These are phyloP conservation scores for Syzygium malaccense DNA, from an alignment of 441 rosid genomes.

Conservation along the genomic window DNA sequence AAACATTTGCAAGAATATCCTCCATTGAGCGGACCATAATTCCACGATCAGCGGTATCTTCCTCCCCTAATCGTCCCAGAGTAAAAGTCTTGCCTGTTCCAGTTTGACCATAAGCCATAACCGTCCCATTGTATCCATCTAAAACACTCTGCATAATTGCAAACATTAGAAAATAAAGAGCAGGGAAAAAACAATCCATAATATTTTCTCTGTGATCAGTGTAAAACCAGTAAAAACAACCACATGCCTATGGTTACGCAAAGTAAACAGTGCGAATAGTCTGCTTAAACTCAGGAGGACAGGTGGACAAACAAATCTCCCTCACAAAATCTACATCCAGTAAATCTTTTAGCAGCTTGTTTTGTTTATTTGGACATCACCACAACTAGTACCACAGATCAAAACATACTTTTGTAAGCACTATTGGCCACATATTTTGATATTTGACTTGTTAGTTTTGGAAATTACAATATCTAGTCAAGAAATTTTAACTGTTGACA, in stretches of 20 bases:
- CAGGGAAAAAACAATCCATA: neutral
- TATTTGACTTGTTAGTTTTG: neutral
- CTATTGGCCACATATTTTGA: neutral
- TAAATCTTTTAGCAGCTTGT: neutral
- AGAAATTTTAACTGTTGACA: neutral
- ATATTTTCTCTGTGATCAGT: neutral
- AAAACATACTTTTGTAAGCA: neutral
- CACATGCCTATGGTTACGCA: neutral
- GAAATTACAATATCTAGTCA: neutral
- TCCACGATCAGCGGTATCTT: conserved; percentile 92
- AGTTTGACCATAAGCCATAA: conserved; percentile 99
- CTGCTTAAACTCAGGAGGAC: neutral
- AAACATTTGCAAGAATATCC: conserved; percentile 69
- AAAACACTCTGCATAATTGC: conserved; percentile 68
- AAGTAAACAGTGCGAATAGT: neutral
- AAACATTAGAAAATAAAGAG: neutral
- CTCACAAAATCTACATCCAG: neutral
- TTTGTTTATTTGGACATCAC: neutral
- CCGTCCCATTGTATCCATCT: conserved; percentile 97
- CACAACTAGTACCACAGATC: neutral
- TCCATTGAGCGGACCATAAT: conserved; percentile 99
- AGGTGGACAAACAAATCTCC: neutral
- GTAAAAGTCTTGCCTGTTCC: conserved; percentile 99
- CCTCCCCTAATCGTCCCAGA: conserved; percentile 93
- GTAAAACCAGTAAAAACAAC: neutral